phyloP scores from a whole-genome alignment of 768 basidiomycete species.

The Hericium erinaceus region DNA sequence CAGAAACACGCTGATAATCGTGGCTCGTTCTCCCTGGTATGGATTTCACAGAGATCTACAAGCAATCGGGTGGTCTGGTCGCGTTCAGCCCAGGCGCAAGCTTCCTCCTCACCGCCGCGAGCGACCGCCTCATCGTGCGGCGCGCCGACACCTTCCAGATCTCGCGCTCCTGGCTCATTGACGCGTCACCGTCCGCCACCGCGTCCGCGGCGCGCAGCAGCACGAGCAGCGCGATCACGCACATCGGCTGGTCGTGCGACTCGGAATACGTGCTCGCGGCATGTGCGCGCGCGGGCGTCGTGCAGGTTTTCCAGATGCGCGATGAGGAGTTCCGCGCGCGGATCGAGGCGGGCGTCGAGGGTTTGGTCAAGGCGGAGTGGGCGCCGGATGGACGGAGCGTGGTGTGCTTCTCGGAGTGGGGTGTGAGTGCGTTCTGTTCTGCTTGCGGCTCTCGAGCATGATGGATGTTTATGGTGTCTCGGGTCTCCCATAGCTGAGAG shows the following conservation, averaged over 20 bases:
- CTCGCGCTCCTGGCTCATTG: slow-evolving; percentile 68
- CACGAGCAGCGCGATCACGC: slow-evolving; percentile 48
- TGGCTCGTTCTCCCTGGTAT: slow-evolving; percentile 24
- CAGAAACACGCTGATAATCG: too few species aligned
- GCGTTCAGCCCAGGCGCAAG: slow-evolving; percentile 81
- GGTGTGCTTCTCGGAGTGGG: slow-evolving; percentile 89
- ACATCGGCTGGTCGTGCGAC: slow-evolving; percentile 80
- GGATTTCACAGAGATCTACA: slow-evolving; percentile 87
- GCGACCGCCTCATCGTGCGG: slow-evolving; percentile 74
- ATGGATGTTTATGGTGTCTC: background rate
- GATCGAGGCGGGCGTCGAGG: slow-evolving; percentile 77
- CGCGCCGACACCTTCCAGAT: slow-evolving; percentile 80
- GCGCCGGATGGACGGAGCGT: slow-evolving; percentile 76
- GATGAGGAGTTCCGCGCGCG: slow-evolving; percentile 73
- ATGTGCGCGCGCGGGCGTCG: slow-evolving; percentile 59
- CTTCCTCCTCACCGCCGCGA: slow-evolving; percentile 73
- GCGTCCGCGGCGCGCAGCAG: slow-evolving; percentile 27
- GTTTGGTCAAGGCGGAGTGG: slow-evolving; percentile 85
- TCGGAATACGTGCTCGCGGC: slow-evolving; percentile 81
- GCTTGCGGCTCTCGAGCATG: background rate
- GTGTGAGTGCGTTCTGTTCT: slow-evolving; percentile 45
- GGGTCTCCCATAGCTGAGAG: slow-evolving; percentile 49
- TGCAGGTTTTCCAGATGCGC: slow-evolving; percentile 70
- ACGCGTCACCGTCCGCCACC: slow-evolving; percentile 39
- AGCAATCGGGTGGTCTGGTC: slow-evolving; percentile 58